Evolutionary conservation across 805 yeast genomes (phyloP).

Genomic region (Ogataea zsoltii): DNA sequence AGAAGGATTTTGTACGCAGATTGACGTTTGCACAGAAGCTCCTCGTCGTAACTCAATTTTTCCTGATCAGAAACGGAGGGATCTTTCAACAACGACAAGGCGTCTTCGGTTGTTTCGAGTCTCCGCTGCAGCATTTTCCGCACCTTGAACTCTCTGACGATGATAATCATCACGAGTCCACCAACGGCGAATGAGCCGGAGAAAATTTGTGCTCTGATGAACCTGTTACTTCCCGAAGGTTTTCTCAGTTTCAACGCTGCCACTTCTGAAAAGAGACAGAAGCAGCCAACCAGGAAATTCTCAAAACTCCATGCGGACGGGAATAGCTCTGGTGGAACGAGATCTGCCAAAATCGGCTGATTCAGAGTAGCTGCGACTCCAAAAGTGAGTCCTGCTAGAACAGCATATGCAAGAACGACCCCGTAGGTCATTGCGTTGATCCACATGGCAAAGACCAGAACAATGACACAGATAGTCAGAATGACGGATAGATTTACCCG

Average conservation of each 20-base stretch:
- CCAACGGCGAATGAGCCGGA: conserved; percentile 55
- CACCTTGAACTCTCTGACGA: conserved; percentile 55
- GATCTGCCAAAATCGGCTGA: conserved; percentile 34
- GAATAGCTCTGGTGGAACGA: conserved; percentile 27
- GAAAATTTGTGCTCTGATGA: conserved; percentile 59
- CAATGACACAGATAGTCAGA: conserved; percentile 35
- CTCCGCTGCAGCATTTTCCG: conserved; percentile 33
- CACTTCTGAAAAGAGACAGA: conserved; percentile 33
- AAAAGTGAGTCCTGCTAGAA: conserved; percentile 45
- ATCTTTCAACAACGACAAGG: conserved; percentile 7
- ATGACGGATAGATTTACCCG: conserved; percentile 44
- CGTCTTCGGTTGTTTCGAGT: conserved; percentile 14
- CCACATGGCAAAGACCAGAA: conserved; percentile 51
- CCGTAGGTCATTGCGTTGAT: conserved; percentile 34
- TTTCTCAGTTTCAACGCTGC: conserved; percentile 31
- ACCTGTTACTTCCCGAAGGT: conserved; percentile 38
- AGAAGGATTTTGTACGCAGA: conserved; percentile 20
- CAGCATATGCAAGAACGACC: conserved; percentile 37
- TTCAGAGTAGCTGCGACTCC: conserved; percentile 42
- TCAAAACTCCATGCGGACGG: conserved; percentile 34
- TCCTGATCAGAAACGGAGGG: neutral
- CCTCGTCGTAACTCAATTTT: conserved; percentile 4
- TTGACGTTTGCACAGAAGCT: conserved; percentile 12
- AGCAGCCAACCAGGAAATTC: conserved; percentile 30
- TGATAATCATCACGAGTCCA: conserved; percentile 40